Evolutionary conservation across 2,329 filamentous ascomycete species (phyloP).

Genomic region (Clonostachys rosea): DNA sequence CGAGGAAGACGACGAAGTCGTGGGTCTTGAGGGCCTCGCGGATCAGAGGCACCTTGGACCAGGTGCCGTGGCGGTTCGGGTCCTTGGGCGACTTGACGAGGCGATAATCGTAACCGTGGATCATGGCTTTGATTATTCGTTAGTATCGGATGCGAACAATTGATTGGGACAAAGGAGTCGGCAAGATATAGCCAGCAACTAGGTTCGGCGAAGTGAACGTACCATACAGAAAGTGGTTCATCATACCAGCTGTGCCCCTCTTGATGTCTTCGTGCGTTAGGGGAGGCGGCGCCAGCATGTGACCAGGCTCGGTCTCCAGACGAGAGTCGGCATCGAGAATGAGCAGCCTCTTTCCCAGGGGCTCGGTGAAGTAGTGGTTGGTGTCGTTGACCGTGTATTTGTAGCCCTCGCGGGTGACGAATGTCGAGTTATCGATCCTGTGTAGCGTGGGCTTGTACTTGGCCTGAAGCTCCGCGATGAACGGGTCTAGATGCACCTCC

Average conservation of each 20-base stretch:
- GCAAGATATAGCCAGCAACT: no score
- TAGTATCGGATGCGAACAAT: no score
- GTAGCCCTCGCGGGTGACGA: not conserved
- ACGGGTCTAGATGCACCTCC: no score
- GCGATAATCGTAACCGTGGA: constrained; percentile 45
- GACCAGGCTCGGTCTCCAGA: not conserved
- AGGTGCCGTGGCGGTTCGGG: constrained; percentile 35
- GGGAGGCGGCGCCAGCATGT: not conserved
- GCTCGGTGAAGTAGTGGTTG: not conserved
- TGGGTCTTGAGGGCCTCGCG: constrained; percentile 29
- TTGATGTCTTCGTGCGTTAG: not conserved
- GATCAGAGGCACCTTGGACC: constrained; percentile 35
- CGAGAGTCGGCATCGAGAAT: constrained; percentile 4
- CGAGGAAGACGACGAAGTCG: constrained; percentile 35
- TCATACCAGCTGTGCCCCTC: constrained; percentile 11
- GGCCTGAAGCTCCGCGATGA: no score
- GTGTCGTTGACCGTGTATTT: not conserved
- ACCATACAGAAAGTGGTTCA: constrained; percentile 30
- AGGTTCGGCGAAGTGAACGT: not conserved
- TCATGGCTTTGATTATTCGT: constrained; percentile 12
- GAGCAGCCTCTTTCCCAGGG: constrained; percentile 3
- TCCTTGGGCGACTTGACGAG: constrained; percentile 35
- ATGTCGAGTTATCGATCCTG: not conserved
- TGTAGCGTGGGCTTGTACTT: no score
- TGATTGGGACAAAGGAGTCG: no score